A percentile compares a stretch with the other conserved stretches of the same genome.
These are phyloP conservation scores for Trametes meyenii DNA, from an alignment of 768 basidiomycete genomes.

Conservation along the genomic window DNA sequence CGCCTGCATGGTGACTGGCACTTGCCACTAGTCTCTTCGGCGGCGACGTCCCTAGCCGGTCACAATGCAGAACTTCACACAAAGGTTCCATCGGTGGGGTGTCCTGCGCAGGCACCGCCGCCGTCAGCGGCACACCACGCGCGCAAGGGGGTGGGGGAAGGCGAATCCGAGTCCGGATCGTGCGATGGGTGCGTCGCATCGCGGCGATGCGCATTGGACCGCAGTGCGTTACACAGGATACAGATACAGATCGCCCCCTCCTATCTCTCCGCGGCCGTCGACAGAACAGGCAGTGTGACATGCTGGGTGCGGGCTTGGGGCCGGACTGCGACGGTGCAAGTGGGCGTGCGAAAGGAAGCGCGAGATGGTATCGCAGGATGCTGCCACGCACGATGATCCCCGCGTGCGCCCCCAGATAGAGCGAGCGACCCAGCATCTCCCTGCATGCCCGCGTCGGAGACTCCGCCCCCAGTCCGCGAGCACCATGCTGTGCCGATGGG, in stretches of 20 bases:
- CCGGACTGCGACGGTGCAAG: background rate
- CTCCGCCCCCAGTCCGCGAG: conserved; percentile 12
- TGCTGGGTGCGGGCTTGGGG: no score
- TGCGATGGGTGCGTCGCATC: no score
- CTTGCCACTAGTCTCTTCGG: no score
- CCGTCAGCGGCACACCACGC: no score
- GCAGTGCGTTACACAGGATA: no score
- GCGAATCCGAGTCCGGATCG: background rate
- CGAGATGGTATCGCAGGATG: background rate
- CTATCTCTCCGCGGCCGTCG: no score
- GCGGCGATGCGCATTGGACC: no score
- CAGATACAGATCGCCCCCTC: no score
- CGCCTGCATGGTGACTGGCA: no score
- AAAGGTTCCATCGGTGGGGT: background rate
- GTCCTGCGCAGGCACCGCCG: background rate
- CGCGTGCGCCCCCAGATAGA: background rate
- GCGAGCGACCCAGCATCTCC: background rate
- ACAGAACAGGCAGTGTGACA: no score
- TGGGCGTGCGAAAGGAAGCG: background rate
- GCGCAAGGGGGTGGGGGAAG: background rate
- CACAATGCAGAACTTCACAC: no score
- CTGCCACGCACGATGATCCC: conserved; percentile 1
- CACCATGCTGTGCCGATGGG: background rate
- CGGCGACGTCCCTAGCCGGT: no score
- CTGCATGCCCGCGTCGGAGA: background rate